Evolutionary conservation across 2,329 filamentous ascomycete species (phyloP), one percentile per base, ranked within the genome.

Genomic region (Pseudogymnoascus sp.): DNA sequence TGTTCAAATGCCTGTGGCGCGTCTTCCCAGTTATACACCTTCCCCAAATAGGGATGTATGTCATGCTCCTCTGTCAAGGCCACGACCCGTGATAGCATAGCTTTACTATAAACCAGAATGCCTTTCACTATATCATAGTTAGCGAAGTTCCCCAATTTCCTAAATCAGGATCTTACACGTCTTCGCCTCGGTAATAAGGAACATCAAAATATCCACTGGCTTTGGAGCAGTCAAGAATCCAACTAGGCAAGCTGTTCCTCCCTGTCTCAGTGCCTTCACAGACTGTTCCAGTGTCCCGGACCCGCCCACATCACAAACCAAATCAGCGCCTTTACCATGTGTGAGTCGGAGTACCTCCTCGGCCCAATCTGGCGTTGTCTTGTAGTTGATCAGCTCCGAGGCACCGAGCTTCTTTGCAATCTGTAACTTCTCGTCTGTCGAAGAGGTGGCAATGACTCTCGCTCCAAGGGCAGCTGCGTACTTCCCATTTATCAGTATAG

Each of bases 261-360:
- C 42, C 21, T 46, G 42, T 25, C 42, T 46, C 21, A 25, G 21
- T 8, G 42, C 21, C 42, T 46, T 46, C 21, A 46, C 21, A 25
- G 79, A 82, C 72, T 82, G 79, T 40, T 74, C 74, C 18, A 85
- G 70, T 0, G 83, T 85, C 61, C 75, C 70, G 2, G 80, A 77
- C 2, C 83, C 83, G 28, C 81, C 83, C 42, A 78, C 79, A 67
- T 86, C 84, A 64, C 86, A 77, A 60, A 86, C 78, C 50, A 83
- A 74, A 72, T 85, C 81, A 2, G 79, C 82, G 18, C 82, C 83
- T 10, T 72, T 69, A 12, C 73, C 74, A 28, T 67, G 60, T 0
- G 83, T 85, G 5, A 81, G 68, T 12, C 73, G 64, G 67, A 82
- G 74, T 0, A 83, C 82, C 40, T 73, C 72, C 25, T 78, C 74